phyloP scores from a whole-genome alignment of 1,284 basidiomycete genomes.

The Cryptococcus sp. region DNA sequence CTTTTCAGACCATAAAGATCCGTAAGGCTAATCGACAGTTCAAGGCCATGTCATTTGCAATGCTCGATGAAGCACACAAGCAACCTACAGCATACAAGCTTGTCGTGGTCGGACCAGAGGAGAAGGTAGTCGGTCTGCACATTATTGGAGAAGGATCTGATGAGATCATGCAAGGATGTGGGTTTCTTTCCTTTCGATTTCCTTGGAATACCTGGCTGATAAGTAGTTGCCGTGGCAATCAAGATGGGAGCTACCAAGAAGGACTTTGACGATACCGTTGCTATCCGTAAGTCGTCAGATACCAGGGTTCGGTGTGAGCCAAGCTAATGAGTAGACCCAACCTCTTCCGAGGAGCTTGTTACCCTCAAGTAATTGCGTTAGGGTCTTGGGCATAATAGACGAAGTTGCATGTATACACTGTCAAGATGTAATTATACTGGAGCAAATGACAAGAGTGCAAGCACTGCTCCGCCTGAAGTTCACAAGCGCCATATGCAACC shows the following conservation, averaged over 20 bases:
- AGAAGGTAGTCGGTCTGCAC: slow-evolving; percentile 92
- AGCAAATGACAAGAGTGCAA: no score
- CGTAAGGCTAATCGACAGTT: slow-evolving; percentile 48
- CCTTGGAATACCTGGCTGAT: not conserved
- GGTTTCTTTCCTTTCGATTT: slow-evolving; percentile 11
- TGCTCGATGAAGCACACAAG: slow-evolving; percentile 78
- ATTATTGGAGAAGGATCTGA: slow-evolving; percentile 86
- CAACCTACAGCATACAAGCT: slow-evolving; percentile 93
- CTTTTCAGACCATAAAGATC: not conserved
- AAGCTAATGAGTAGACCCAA: slow-evolving; percentile 35
- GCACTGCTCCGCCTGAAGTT: no score
- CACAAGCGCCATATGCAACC: no score
- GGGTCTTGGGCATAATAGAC: no score
- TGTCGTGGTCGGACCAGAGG: slow-evolving; percentile 76
- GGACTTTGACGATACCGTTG: slow-evolving; percentile 82
- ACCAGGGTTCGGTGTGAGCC: not conserved
- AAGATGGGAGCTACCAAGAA: slow-evolving; percentile 89
- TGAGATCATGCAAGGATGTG: slow-evolving; percentile 83
- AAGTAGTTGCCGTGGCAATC: slow-evolving; percentile 71
- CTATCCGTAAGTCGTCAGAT: slow-evolving; percentile 60
- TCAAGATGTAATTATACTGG: no score
- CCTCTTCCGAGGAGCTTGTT: slow-evolving; percentile 47
- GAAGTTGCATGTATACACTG: no score
- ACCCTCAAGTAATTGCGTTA: slow-evolving; percentile 26
- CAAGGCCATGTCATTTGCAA: slow-evolving; percentile 80